Evolutionary conservation across 257 asterid species (phyloP), one percentile per base, ranked within the genome.

Genomic region (Voacanga thouarsii): DNA sequence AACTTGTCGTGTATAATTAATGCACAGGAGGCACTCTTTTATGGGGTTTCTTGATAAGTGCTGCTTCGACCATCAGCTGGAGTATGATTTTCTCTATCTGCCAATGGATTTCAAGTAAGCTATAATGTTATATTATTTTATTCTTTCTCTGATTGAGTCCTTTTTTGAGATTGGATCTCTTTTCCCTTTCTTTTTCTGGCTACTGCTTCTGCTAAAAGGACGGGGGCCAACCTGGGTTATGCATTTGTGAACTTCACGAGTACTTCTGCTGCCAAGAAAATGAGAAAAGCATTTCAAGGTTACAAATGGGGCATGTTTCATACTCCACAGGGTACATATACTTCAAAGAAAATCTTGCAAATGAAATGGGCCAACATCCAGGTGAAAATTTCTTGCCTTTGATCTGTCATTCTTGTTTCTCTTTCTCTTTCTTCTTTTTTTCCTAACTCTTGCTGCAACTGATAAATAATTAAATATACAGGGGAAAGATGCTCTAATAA

Each of bases 71-170:
- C 50, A 86, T 79, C 47, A 78, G 6, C 55, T 90, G 55, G 91
- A 75, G 72, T 91, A 88, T 61, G 96, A 91, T 77, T 88, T 91
- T 43, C 30, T 91, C 8, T 91, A 91, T 60, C 80, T 91, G 0
- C 96, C 96, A 0, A 82, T 89, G 64, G 96, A 91, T 44, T 91
- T 89, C 56, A 47, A 79, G 96, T 91, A 83, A 78, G 11, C n/a
- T 61, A 50, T 16, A 26, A 33, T 64, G 30, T 14, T 51, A 15
- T 49, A 50, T 5, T 63, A 28, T 68, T 30, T 12, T 26, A 23
- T 44, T 44, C 2, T 69, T 39, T 2, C 19, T 16, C 1, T 19
- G 39, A 7, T 30, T 49, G 2, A 6, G 33, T 19, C 24, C 43
- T 19, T 16, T 3, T 14, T 0, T 0, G 5, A 11, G 18, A 53